Base-by-base conservation (phyloP, 805 yeast species). In the Ogataea henricii region DNA sequence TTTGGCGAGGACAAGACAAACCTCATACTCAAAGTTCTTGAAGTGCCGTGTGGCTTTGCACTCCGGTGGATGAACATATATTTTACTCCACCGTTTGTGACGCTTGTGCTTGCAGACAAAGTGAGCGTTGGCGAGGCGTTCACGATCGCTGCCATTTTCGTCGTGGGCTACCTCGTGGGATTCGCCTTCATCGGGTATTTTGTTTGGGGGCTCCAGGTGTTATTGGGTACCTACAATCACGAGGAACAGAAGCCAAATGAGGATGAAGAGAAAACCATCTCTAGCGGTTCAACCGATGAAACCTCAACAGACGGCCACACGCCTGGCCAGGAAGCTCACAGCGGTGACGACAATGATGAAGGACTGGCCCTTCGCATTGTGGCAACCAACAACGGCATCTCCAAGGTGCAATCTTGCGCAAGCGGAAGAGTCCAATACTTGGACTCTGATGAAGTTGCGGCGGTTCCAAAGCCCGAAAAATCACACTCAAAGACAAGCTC, bases 1-100 rank as follows among this genome's bases (percentile, higher is more conserved):
- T 54, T 72, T 13, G 79, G 79, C 6, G 66, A 71, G 27, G 52
- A 54, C 23, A 52, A 46, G n/a, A 66, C 70, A 1, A 43, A 47
- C 6, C 37, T 47, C 16, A 32, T 67, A 2, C 63, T 66, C 47
- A 55, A 54, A 33, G 52, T 64, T 26, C 65, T 83, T 41, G 81
- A 83, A 41, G 77, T 85, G n/a, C 79, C 89, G 13, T 77, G 78
- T 68, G 85, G 85, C 51, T 84, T 85, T 62, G 72, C 85, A 1
- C 70, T 87, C 42, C 73, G 85, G 46, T 87, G 94, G 92, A 87
- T 87, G 66, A 85, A 84, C 61, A 76, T 85, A 5, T 85, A 83
- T 60, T 87, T 87, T 71, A 81, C 88, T 0, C 92, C 94, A 1
- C 82, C 90, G 0, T 87, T 87, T 59, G 79, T 87, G 30, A 77